Base-by-base conservation (phyloP, 2,329 filamentous ascomycete genomes). In the Fusarium continuum region DNA sequence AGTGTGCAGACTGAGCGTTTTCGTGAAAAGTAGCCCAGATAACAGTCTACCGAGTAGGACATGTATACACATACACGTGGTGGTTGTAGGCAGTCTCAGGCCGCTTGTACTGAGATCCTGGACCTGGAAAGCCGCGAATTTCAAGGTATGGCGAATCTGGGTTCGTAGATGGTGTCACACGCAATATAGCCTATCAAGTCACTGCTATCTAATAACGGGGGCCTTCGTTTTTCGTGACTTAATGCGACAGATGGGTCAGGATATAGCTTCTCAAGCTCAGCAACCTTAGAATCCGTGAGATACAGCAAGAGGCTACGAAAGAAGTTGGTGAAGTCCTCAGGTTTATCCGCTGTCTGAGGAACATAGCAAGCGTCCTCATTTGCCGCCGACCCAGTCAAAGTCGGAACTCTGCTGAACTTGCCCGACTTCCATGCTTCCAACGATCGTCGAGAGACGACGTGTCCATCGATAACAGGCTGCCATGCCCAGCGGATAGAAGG, bases 311-410 rank as follows among this genome's bases (percentile, higher is more conserved):
- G 60, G 3, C 55, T 69, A 19, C 46, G 62, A 23, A 73, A 75
- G 61, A 75, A 75, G 10, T 46, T 32, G 0, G 52, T 62, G 32
- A 74, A 75, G 10, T 74, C 68, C 4, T 46, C 38, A 6, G 70
- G 31, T 19, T 56, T 61, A n/a, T 68, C 56, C 2, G 64, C 59
- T 0, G 49, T 28, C 22, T 36, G 56, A 1, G 68, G 64, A 1
- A 73, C 72, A 39, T 75, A 74, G 26, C 68, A 68, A 2, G 73
- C 67, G 6, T 73, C 73, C 43, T 75, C 73, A 2, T 75, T 75
- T 16, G 70, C 66, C 0, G 70, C 54, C 0, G 70, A 74, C 0
- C 73, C 73, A 1, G 72, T 71, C 8, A 75, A 39, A 1, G 75
- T 72, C 2, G 73, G 72, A 14, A 75, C 68, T 16, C 72, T 70